Evolutionary conservation across 257 asterid species (phyloP).

Genomic region (Scutellaria barbata): DNA sequence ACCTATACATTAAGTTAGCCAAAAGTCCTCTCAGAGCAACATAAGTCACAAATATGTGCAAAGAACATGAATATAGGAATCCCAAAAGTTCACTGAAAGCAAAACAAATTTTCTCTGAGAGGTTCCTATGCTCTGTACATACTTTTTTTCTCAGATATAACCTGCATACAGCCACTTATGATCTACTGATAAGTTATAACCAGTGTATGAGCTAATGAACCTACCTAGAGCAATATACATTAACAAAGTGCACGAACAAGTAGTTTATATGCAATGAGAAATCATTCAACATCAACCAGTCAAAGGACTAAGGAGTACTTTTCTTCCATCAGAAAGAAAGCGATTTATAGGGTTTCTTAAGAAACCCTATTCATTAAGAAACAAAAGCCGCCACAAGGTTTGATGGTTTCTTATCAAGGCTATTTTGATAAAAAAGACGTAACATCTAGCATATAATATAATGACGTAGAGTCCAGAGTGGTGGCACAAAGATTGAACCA

Average conservation of each 20-base stretch:
- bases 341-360: conserved; percentile 24
- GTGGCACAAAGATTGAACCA: conserved; percentile 6
- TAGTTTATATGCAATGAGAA: conserved; percentile 22
- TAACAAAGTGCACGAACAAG: conserved; percentile 13
- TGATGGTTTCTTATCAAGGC: background rate
- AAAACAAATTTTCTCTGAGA: background rate
- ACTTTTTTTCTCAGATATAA: conserved; percentile 9
- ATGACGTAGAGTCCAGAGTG: conserved; percentile 3
- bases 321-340: conserved; percentile 13
- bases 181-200: conserved; percentile 11
- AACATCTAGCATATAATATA: conserved; percentile 15
- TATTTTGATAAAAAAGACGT: conserved; percentile 7
- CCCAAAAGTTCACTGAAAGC: conserved; percentile 12
- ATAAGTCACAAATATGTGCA: conserved; percentile 4
- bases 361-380: no score
- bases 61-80: conserved; percentile 12
- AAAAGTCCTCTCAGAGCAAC: conserved; percentile 27
- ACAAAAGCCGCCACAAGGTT: conserved; percentile 8
- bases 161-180: background rate
- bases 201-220: conserved; percentile 15
- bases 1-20: conserved; percentile 23
- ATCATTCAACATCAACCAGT: conserved; percentile 15
- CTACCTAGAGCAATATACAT: conserved; percentile 1
- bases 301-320: conserved; percentile 12
- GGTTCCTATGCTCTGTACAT: conserved; percentile 8